Percentiles rank a stretch among this genome's conserved stretches.
Conservation (phyloP, 176 grass and related monocot species). For the Oryza nivara region DNA sequence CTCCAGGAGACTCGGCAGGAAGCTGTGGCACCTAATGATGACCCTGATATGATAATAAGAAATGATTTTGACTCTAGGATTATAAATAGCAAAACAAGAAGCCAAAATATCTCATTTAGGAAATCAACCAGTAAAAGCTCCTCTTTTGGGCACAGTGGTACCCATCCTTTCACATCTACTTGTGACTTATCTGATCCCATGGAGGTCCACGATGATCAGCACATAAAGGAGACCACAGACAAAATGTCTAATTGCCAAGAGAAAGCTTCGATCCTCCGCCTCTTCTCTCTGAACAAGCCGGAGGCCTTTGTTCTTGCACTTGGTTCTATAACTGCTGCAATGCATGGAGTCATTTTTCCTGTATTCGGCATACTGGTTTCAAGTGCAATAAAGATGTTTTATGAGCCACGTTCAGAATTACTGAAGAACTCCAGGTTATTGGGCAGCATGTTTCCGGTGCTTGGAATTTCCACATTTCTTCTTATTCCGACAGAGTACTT, state of each 20-base stretch:
- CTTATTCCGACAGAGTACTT: slow-evolving; percentile 62
- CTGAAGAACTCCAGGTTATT: slow-evolving; percentile 73
- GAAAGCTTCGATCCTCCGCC: slow-evolving; percentile 54
- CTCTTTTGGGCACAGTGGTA: slow-evolving; percentile 56
- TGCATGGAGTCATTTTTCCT: slow-evolving; percentile 65
- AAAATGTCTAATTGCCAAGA: slow-evolving; percentile 32
- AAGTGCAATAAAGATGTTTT: slow-evolving; percentile 75
- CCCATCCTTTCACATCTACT: slow-evolving; percentile 40
- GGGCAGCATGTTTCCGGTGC: slow-evolving; percentile 66
- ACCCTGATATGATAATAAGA: slow-evolving; percentile 36
- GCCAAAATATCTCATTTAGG: slow-evolving; percentile 34
- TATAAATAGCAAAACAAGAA: slow-evolving; percentile 46
- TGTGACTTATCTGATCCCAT: slow-evolving; percentile 44
- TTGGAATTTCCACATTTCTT: slow-evolving; percentile 46
- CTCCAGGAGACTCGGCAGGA: slow-evolving; percentile 62
- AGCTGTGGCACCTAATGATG: slow-evolving; percentile 11
- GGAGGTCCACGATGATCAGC: slow-evolving; percentile 35
- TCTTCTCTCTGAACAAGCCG: slow-evolving; percentile 78
- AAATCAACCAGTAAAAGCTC: slow-evolving; percentile 56
- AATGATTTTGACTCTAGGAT: slow-evolving; percentile 29
- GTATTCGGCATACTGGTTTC: slow-evolving; percentile 69
- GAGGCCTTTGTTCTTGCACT: slow-evolving; percentile 61
- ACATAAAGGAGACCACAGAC: slow-evolving; percentile 28
- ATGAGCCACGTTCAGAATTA: slow-evolving; percentile 61
- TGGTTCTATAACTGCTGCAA: slow-evolving; percentile 57